phyloP scores from a whole-genome alignment of 2,329 filamentous ascomycete genomes.

The Aspergillus latus region DNA sequence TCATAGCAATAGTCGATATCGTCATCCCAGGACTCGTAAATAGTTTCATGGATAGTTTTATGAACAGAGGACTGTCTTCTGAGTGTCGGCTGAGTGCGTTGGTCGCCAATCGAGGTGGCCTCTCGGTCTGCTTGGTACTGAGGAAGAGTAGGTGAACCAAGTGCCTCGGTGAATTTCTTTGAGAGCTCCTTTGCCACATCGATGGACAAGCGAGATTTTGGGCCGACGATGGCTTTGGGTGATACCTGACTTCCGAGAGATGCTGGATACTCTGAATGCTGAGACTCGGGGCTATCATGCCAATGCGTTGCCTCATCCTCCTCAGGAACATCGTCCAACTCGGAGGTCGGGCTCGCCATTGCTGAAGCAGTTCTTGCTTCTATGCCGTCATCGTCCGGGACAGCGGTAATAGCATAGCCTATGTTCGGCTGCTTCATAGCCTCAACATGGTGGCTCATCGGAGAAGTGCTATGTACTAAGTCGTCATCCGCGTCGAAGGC shows the following conservation, averaged over 20 bases:
- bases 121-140: conserved; percentile 24
- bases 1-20: conserved; percentile 64
- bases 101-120: conserved; percentile 18
- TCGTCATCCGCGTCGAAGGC: conserved; percentile 27
- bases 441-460: conserved; percentile 25
- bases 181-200: conserved; percentile 33
- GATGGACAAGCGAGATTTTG: conserved; percentile 33
- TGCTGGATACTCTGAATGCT: conserved; percentile 20
- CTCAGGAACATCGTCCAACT: conserved; percentile 48
- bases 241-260: conserved; percentile 21
- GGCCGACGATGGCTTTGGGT: conserved; percentile 14
- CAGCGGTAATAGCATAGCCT: conserved; percentile 44
- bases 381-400: conserved; percentile 39
- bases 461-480: conserved; percentile 10
- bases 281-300: conserved; percentile 33
- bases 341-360: conserved; percentile 40
- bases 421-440: conserved; percentile 31
- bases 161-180: conserved; percentile 46
- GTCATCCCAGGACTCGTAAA: conserved; percentile 57
- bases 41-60: conserved; percentile 28
- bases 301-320: conserved; percentile 42
- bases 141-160: conserved; percentile 44
- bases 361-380: conserved; percentile 42
- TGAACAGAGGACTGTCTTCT: conserved; percentile 17
- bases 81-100: conserved; percentile 17